phyloP scores from a whole-genome alignment of 2,329 filamentous ascomycete genomes.

The Trichoderma sp. region DNA sequence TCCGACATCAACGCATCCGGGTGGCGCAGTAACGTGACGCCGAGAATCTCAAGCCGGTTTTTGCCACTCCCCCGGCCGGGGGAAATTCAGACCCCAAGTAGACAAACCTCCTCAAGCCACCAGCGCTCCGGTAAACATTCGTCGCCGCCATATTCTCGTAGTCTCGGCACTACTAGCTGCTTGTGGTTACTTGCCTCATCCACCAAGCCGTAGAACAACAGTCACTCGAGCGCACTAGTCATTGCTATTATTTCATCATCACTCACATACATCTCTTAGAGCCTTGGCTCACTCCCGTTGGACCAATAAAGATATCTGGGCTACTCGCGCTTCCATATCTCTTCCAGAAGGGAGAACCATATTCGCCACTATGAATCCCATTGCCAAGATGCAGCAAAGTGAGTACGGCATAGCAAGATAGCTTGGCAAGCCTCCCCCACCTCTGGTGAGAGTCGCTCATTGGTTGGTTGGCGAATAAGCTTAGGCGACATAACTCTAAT shows the following conservation, averaged over 20 bases:
- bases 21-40: neutral
- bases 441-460: neutral
- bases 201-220: neutral
- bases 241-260: neutral
- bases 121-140: neutral
- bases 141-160: neutral
- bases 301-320: neutral
- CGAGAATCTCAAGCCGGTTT: neutral
- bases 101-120: neutral
- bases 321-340: neutral
- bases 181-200: neutral
- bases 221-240: neutral
- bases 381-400: constrained; percentile 1
- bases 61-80: neutral
- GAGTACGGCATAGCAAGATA: neutral
- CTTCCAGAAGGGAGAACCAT: constrained; percentile 2
- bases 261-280: neutral
- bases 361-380: constrained; percentile 7
- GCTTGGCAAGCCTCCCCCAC: neutral
- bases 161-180: neutral
- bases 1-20: neutral
- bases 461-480: neutral
- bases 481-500: constrained; percentile 17
- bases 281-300: neutral
- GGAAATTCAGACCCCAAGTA: neutral